Conservation (phyloP, 805 yeast species). For the Kodamaea neixiangensis region DNA sequence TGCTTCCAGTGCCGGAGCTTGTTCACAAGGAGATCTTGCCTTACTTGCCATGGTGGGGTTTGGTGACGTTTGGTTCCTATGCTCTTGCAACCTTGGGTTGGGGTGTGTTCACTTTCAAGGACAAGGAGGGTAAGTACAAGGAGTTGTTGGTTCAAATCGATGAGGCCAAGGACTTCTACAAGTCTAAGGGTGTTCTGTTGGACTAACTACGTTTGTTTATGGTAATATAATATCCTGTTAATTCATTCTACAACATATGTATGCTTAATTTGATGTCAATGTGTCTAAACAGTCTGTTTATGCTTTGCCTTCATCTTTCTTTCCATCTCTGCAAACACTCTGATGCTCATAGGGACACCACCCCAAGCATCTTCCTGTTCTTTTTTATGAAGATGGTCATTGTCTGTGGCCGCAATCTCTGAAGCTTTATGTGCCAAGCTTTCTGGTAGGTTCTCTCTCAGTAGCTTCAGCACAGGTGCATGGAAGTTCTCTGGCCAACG, state of each 20-base stretch:
- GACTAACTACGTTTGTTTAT: slow-evolving; percentile 18
- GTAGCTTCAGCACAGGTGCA: slow-evolving; percentile 37
- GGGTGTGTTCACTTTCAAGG: slow-evolving; percentile 69
- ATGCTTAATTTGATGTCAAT: neutral
- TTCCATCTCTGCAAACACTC: slow-evolving; percentile 84
- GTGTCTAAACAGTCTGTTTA: slow-evolving; percentile 1
- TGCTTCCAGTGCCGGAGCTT: slow-evolving; percentile 53
- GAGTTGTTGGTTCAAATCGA: slow-evolving; percentile 60
- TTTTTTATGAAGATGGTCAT: slow-evolving; percentile 10
- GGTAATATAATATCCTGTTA: neutral
- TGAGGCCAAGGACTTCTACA: slow-evolving; percentile 62
- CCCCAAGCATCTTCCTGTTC: slow-evolving; percentile 35
- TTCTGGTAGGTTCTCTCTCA: slow-evolving; percentile 35
- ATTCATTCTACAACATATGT: no score
- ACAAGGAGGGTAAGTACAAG: slow-evolving; percentile 64
- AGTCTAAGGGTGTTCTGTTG: slow-evolving; percentile 55
- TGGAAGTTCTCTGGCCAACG: slow-evolving; percentile 47
- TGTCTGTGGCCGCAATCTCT: slow-evolving; percentile 10
- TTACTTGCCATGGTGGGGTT: slow-evolving; percentile 68
- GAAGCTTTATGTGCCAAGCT: slow-evolving; percentile 24
- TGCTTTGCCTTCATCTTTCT: slow-evolving; percentile 52
- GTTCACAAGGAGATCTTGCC: slow-evolving; percentile 60
- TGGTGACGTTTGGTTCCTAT: slow-evolving; percentile 68
- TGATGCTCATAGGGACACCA: slow-evolving; percentile 70
- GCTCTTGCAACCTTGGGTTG: slow-evolving; percentile 68